Percentiles rank a stretch among this genome's conserved stretches.
Evolutionary conservation across 345 rosid species (phyloP).

Genomic region (Rhodamnia argentea): DNA sequence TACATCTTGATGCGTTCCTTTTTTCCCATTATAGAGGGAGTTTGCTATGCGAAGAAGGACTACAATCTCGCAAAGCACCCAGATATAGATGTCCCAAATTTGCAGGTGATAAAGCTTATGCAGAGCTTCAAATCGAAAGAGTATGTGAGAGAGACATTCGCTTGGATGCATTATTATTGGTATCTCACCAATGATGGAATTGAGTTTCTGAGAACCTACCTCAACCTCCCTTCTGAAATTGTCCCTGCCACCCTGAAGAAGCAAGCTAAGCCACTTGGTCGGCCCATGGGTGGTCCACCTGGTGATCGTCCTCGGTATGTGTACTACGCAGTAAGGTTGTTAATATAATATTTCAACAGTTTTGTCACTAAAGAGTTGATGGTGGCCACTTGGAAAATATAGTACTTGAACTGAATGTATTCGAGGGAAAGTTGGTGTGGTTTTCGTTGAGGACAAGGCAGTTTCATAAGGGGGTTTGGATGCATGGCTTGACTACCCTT

Average conservation of each 20-base stretch:
- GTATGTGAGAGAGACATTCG: constrained; percentile 76
- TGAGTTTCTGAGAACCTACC: constrained; percentile 65
- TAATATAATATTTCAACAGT: background rate
- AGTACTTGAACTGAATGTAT: background rate
- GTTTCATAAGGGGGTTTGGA: background rate
- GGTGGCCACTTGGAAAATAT: background rate
- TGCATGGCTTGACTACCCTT: background rate
- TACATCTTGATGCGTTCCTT: background rate
- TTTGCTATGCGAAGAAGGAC: constrained; percentile 76
- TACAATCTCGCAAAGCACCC: constrained; percentile 76
- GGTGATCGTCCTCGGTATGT: constrained; percentile 86
- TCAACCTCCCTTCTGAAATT: constrained; percentile 82
- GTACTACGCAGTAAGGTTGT: background rate
- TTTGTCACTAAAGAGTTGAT: background rate
- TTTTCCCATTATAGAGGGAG: constrained; percentile 46
- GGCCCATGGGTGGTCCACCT: constrained; percentile 62
- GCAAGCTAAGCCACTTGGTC: constrained; percentile 52
- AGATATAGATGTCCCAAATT: constrained; percentile 59
- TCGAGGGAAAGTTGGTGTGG: background rate
- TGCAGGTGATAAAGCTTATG: constrained; percentile 87
- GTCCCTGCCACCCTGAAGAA: constrained; percentile 94
- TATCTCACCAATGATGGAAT: constrained; percentile 82
- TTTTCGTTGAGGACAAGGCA: background rate
- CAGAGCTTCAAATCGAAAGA: constrained; percentile 92
- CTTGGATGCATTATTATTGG: constrained; percentile 98